Evolutionary conservation across 352 stramenopile genomes (phyloP).

Genomic region (Phytopythium helicoides): DNA sequence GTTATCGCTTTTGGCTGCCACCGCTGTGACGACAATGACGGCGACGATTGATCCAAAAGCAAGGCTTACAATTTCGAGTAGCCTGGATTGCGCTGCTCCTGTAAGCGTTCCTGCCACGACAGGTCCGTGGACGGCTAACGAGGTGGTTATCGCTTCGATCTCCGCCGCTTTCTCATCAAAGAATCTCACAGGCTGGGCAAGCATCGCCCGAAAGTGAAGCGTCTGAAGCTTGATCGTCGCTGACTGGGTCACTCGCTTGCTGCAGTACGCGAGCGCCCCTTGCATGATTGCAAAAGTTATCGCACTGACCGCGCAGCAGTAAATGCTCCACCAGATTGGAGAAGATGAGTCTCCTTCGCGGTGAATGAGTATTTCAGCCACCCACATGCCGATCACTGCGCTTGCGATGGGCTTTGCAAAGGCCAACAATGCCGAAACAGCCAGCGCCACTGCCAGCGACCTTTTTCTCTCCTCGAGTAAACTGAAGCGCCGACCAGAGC

Average conservation of each 20-base stretch:
- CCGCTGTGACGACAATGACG: background rate
- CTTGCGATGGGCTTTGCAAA: conserved; percentile 27
- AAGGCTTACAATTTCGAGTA: conserved; percentile 29
- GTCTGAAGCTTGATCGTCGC: conserved; percentile 8
- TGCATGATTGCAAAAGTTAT: background rate
- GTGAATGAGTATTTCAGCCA: conserved; percentile 11
- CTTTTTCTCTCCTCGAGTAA: conserved; percentile 33
- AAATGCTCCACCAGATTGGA: conserved; percentile 1
- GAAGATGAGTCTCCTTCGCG: background rate
- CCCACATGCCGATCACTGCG: conserved; percentile 31
- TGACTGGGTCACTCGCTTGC: background rate
- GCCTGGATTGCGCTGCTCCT: conserved; percentile 22
- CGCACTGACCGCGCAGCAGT: background rate
- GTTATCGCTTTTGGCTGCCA: background rate
- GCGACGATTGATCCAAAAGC: conserved; percentile 2
- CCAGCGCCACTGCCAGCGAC: conserved; percentile 29
- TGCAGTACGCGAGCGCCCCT: background rate
- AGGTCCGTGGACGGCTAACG: conserved; percentile 46
- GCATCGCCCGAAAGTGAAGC: conserved; percentile 45
- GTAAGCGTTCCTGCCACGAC: conserved; percentile 32
- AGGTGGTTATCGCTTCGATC: conserved; percentile 46
- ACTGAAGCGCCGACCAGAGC: conserved; percentile 22
- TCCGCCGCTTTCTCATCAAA: conserved; percentile 66
- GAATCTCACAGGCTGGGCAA: conserved; percentile 54
- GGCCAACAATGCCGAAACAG: conserved; percentile 28